phyloP scores from a whole-genome alignment of 1,284 basidiomycete genomes.

The Cutaneotrichosporon mucoides region DNA sequence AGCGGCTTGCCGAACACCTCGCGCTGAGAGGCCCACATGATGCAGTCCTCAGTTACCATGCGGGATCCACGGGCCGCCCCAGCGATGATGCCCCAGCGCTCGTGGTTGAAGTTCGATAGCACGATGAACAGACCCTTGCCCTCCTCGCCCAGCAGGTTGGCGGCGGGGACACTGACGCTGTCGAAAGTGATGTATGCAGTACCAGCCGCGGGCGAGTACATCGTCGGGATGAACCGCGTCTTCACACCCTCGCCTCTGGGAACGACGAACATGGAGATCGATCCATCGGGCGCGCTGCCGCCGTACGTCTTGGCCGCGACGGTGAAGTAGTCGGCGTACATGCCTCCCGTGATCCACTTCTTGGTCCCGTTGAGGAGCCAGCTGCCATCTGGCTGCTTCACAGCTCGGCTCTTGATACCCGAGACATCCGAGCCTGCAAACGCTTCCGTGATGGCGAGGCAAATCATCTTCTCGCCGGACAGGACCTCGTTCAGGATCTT shows the following conservation, averaged over 20 bases:
- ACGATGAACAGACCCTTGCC: constrained; percentile 78
- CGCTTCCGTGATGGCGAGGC: constrained; percentile 83
- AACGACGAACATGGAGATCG: constrained; percentile 79
- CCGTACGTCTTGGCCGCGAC: constrained; percentile 30
- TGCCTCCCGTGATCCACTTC: constrained; percentile 88
- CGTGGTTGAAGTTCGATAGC: constrained; percentile 50
- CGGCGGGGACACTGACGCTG: constrained; percentile 78
- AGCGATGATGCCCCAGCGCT: constrained; percentile 47
- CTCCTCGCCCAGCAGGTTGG: constrained; percentile 78
- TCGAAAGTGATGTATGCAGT: constrained; percentile 85
- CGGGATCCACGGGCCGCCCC: constrained; percentile 38
- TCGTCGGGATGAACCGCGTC: constrained; percentile 80
- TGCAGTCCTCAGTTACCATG: constrained; percentile 46
- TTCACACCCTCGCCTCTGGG: constrained; percentile 71
- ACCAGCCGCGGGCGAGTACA: constrained; percentile 71
- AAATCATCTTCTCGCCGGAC: constrained; percentile 61
- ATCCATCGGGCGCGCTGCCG: constrained; percentile 56
- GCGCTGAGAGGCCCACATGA: constrained; percentile 66
- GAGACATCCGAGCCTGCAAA: constrained; percentile 88
- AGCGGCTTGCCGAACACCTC: constrained; percentile 84
- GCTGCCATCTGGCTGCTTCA: constrained; percentile 73
- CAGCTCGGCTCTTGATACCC: constrained; percentile 74
- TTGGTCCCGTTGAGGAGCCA: constrained; percentile 82
- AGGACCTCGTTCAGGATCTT: constrained; percentile 77
- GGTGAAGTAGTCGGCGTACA: constrained; percentile 49